phyloP scores from a whole-genome alignment of 192 early-diverging fungal genomes.

The Linderina pennispora region DNA sequence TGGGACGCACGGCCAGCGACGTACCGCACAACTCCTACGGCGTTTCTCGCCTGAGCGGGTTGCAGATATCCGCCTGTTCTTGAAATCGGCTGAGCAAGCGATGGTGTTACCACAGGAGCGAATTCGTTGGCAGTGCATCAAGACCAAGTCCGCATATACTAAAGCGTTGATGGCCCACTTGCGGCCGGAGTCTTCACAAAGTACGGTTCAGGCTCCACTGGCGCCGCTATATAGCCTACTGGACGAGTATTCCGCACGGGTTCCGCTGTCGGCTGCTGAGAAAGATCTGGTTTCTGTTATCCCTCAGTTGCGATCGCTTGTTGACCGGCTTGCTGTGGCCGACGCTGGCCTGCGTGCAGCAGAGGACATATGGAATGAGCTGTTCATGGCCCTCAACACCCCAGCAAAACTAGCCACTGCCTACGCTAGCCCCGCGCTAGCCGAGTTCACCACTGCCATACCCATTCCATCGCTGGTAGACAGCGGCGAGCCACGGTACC shows the following conservation, averaged over 20 bases:
- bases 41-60: conserved; percentile 6
- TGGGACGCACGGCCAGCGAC: background rate
- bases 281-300: conserved; percentile 4
- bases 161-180: conserved; percentile 3
- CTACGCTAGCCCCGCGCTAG: conserved; percentile 7
- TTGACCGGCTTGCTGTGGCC: conserved; percentile 17
- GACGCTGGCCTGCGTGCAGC: background rate
- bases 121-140: conserved; percentile 13
- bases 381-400: conserved; percentile 10
- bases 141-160: conserved; percentile 13
- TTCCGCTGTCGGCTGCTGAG: conserved; percentile 5
- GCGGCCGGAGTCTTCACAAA: background rate
- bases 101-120: conserved; percentile 25
- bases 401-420: conserved; percentile 3
- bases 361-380: conserved; percentile 18
- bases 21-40: conserved; percentile 3
- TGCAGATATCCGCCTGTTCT: conserved; percentile 13
- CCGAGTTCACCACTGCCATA: conserved; percentile 8
- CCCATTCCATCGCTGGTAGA: conserved; percentile 28
- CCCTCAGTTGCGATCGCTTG: conserved; percentile 5
- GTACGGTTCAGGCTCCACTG: conserved; percentile 2
- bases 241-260: conserved; percentile 1
- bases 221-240: conserved; percentile 7
- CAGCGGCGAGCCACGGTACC: conserved; percentile 23
- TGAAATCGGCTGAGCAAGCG: conserved; percentile 4